These are phyloP conservation scores for Phaeosphaeriaceae sp. DNA, from an alignment of 2,329 filamentous ascomycete genomes.

Conservation along the genomic window DNA sequence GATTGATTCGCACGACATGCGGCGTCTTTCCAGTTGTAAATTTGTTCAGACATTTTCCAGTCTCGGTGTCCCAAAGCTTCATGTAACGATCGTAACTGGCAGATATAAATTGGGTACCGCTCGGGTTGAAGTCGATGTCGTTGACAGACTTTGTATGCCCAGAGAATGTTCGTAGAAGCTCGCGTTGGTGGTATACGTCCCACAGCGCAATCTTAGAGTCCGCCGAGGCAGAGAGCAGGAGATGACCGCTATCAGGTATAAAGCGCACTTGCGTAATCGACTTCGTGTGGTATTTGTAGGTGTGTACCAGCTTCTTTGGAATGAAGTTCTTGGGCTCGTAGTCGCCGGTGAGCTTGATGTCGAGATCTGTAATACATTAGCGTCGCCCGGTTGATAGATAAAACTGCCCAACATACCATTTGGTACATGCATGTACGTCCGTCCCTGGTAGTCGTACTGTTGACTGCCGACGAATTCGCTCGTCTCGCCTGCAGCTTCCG, in stretches of 20 bases:
- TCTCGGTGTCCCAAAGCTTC: conserved; percentile 98
- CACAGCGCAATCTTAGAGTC: conserved; percentile 92
- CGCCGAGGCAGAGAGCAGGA: conserved; percentile 87
- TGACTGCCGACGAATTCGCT: conserved; percentile 85
- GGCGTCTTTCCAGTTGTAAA: conserved; percentile 96
- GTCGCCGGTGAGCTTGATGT: conserved; percentile 72
- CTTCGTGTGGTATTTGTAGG: conserved; percentile 84
- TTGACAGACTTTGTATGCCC: conserved; percentile 91
- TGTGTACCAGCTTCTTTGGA: conserved; percentile 91
- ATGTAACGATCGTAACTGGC: conserved; percentile 94
- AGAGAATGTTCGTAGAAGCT: conserved; percentile 87
- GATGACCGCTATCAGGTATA: conserved; percentile 85
- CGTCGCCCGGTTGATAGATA: conserved; percentile 5
- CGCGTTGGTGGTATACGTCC: conserved; percentile 89
- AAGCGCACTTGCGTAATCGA: conserved; percentile 89
- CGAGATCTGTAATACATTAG: conserved; percentile 34
- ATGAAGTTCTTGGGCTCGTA: conserved; percentile 84
- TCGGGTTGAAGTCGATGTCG: conserved; percentile 84
- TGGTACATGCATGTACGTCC: conserved; percentile 97
- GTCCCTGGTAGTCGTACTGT: conserved; percentile 90
- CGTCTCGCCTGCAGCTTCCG: conserved; percentile 68
- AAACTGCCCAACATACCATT: conserved; percentile 54
- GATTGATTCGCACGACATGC: conserved; percentile 94
- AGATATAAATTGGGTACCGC: conserved; percentile 85
- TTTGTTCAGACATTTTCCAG: conserved; percentile 82